Evolutionary conservation across 2,329 filamentous ascomycete species (phyloP).

Genomic region (Cytospora schulzeri): DNA sequence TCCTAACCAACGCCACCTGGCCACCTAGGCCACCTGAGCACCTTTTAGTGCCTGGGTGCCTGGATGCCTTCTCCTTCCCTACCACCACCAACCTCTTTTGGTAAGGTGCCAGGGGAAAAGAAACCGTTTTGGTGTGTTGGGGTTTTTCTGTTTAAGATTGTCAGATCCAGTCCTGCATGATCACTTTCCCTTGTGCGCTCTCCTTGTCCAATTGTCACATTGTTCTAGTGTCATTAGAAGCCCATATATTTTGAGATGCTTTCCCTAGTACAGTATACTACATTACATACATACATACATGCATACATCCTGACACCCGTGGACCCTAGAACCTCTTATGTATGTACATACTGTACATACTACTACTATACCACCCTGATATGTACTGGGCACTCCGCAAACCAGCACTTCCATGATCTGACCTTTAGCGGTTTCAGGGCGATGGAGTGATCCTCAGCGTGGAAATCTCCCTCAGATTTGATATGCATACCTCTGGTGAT

Average conservation of each 20-base stretch:
- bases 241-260: neutral
- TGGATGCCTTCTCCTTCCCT: neutral
- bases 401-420: neutral
- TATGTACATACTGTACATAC: neutral
- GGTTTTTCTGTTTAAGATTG: neutral
- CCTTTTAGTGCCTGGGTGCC: neutral
- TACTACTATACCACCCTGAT: neutral
- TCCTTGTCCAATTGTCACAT: neutral
- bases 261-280: neutral
- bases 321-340: neutral
- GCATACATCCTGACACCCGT: too few species aligned
- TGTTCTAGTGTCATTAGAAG: neutral
- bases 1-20: neutral
- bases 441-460: slow-evolving; percentile 17
- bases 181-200: neutral
- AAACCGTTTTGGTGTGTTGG: neutral
- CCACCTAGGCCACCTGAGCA: neutral
- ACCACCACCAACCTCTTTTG: neutral
- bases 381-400: neutral
- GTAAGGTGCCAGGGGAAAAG: slow-evolving; percentile 1
- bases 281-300: neutral
- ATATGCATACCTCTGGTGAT: neutral
- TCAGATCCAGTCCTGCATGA: neutral
- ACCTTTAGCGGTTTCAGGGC: slow-evolving; percentile 25
- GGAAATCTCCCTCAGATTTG: slow-evolving; percentile 20